Evolutionary conservation across 768 basidiomycete genomes (phyloP), one percentile per base, ranked within the genome.

Genomic region (Russula olivacea): DNA sequence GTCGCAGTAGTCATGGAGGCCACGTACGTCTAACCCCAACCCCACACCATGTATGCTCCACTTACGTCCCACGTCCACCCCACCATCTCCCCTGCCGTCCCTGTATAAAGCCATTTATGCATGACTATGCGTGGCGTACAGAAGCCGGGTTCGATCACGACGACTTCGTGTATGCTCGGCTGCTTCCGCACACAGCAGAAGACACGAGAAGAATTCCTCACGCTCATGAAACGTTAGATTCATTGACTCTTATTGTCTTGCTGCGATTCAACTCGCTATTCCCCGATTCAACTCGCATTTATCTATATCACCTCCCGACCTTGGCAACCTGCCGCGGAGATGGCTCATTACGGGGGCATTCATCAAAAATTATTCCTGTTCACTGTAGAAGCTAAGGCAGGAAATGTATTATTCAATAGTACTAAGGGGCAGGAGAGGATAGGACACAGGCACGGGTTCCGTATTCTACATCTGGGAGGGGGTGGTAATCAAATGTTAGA

Each of bases 51-150:
- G 56, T 61, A 36, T 41, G 56, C 23, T 14, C 15, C 5, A 58
- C 55, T 59, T 41, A 60, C 51, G 58, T 69, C 47, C 68, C 45
- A 58, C n/a, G 58, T 48, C 28, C 17, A 1, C n/a, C 34, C 60
- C 25, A 21, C 19, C 9, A 14, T 12, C 11, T 51, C 32, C 48
- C 25, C 11, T 55, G 38, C n/a, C 45, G 28, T 59, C 28, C n/a
- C 58, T 54, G 36, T 40, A 59, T 59, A 21, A 59, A 95, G 93
- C 25, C 96, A 98, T 76, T 82, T 98, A 74, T 98, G 96, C 72
- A 99, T 99, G 97, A 94, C 96, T 3, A 98, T 98, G 96, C 89
- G 97, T 66, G 97, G 97, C 58, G 97, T 99, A 10, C 97, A 99
- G 76, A 99, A 99, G 76, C 96, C 96, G 2, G 97, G 97, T 28